Percentiles rank a stretch among this genome's conserved stretches.
Conservation (phyloP, 2,329 filamentous ascomycete species). For the Sordariomycetes sp. region DNA sequence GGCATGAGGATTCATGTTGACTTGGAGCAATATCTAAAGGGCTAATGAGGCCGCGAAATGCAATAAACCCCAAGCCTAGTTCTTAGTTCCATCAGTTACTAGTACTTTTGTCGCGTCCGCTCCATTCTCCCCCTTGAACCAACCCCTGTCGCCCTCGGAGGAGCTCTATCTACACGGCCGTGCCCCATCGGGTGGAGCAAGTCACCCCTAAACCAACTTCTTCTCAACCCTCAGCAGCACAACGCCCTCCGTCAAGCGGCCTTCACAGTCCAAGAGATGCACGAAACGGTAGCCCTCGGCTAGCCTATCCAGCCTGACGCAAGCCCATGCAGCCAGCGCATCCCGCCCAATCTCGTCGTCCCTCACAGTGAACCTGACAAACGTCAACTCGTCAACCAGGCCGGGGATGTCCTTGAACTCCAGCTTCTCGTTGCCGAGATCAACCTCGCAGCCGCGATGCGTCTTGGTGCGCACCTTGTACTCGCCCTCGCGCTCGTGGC, state of each 20-base stretch:
- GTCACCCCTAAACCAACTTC: constrained; percentile 25
- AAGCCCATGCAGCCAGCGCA: constrained; percentile 78
- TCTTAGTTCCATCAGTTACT: too few relatives aligned
- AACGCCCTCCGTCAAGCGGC: constrained; percentile 55
- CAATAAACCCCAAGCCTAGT: too few relatives aligned
- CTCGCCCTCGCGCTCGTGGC: constrained; percentile 30
- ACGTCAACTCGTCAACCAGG: constrained; percentile 60
- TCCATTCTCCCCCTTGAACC: too few relatives aligned
- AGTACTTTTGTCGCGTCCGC: too few relatives aligned
- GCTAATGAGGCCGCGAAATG: too few relatives aligned
- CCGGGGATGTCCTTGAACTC: constrained; percentile 45
- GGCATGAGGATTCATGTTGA: constrained; percentile 42
- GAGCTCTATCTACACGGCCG: too few relatives aligned
- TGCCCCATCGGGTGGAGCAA: too few relatives aligned
- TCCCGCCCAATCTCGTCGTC: constrained; percentile 78
- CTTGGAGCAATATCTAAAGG: constrained; percentile 36
- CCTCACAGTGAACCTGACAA: constrained; percentile 76
- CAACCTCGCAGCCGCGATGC: constrained; percentile 48
- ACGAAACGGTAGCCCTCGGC: constrained; percentile 69
- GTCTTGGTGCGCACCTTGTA: constrained; percentile 52
- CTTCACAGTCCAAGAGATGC: constrained; percentile 62
- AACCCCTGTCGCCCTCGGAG: too few relatives aligned
- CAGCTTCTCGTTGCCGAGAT: constrained; percentile 51
- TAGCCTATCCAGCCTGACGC: constrained; percentile 74
- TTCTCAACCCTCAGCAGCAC: constrained; percentile 70